These are phyloP conservation scores for Cinnamomum chago DNA, from an alignment of 164 flowering plant genomes.

Conservation along the genomic window DNA sequence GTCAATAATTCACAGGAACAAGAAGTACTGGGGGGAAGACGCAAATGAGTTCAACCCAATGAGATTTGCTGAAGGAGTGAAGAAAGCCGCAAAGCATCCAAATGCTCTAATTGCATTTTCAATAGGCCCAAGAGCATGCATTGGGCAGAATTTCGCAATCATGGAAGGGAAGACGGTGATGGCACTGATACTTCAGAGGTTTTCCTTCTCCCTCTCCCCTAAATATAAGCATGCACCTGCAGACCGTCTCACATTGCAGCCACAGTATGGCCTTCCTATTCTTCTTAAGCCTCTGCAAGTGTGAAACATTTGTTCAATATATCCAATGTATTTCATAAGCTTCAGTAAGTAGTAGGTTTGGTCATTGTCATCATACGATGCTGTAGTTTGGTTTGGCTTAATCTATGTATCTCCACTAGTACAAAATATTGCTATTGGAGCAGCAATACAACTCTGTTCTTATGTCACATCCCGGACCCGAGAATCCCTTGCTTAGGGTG, in stretches of 20 bases:
- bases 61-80: conserved; percentile 30
- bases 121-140: conserved; percentile 31
- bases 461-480: too few species aligned
- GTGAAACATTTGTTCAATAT: neutral
- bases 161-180: conserved; percentile 29
- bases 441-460: too few species aligned
- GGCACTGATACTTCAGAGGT: conserved; percentile 32
- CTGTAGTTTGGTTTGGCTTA: too few species aligned
- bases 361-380: too few species aligned
- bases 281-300: neutral
- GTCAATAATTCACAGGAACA: conserved; percentile 16
- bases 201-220: conserved; percentile 27
- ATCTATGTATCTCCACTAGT: too few species aligned
- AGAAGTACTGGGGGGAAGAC: conserved; percentile 40
- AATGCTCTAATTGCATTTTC: conserved; percentile 31
- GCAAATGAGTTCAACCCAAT: conserved; percentile 39
- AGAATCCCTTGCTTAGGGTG: too few species aligned
- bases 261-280: conserved; percentile 32
- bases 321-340: neutral
- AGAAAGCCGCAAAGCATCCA: conserved; percentile 36
- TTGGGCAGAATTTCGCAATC: conserved; percentile 39
- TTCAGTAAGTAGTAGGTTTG: neutral
- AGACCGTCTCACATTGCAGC: conserved; percentile 21
- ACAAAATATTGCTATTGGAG: too few species aligned
- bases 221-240: conserved; percentile 32